Conservation (phyloP, 441 rosid species). For the Adansonia grandidieri region DNA sequence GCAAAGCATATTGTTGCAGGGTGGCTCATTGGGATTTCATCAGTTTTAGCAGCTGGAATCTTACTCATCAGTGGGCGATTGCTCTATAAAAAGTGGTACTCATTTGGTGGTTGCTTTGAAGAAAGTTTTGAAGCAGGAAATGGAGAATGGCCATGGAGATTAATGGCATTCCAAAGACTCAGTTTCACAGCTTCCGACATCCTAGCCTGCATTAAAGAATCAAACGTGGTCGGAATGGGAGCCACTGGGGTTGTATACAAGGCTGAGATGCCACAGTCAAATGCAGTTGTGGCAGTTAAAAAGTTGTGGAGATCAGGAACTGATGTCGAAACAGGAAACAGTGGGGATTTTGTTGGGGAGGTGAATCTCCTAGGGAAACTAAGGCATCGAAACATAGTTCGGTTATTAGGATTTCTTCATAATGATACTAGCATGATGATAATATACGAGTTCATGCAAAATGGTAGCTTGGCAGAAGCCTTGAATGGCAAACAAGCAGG, state of each 20-base stretch:
- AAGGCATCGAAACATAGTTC: slow-evolving; percentile 65
- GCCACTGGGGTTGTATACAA: slow-evolving; percentile 81
- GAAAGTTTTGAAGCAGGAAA: slow-evolving; percentile 48
- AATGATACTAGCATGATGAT: slow-evolving; percentile 57
- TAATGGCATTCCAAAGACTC: slow-evolving; percentile 86
- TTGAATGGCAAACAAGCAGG: slow-evolving; percentile 59
- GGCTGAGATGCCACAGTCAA: slow-evolving; percentile 61
- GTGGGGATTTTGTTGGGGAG: slow-evolving; percentile 57
- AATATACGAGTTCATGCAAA: slow-evolving; percentile 61
- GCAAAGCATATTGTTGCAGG: slow-evolving; percentile 51
- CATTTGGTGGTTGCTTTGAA: slow-evolving; percentile 48
- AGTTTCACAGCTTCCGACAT: slow-evolving; percentile 72
- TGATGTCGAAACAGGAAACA: slow-evolving; percentile 58
- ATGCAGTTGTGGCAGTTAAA: slow-evolving; percentile 71
- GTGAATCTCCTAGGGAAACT: slow-evolving; percentile 59
- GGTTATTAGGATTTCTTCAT: slow-evolving; percentile 54
- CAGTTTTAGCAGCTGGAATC: slow-evolving; percentile 53
- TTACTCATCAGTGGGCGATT: slow-evolving; percentile 40
- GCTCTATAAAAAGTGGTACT: slow-evolving; percentile 56
- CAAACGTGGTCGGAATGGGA: slow-evolving; percentile 83
- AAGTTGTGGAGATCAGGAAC: slow-evolving; percentile 74
- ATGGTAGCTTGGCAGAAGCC: slow-evolving; percentile 63
- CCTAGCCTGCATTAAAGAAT: slow-evolving; percentile 64
- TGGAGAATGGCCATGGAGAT: slow-evolving; percentile 88
- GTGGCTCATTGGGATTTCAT: slow-evolving; percentile 63